These are phyloP conservation scores for Synchytrium microbalum DNA, from an alignment of 371 early-diverging fungal species.

Conservation along the genomic window DNA sequence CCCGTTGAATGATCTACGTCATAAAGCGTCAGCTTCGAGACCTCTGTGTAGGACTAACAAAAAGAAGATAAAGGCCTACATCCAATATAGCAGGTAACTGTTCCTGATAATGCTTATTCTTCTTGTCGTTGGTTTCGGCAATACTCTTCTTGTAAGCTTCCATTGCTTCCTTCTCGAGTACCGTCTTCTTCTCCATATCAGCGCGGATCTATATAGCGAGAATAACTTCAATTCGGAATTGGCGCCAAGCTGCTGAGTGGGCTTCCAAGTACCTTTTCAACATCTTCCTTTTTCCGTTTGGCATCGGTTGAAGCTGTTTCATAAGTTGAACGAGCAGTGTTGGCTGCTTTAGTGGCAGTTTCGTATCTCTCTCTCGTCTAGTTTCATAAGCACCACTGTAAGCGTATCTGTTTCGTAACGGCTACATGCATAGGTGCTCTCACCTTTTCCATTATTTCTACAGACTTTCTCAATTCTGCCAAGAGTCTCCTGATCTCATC, in stretches of 20 bases:
- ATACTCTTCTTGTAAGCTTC: slow-evolving; percentile 28
- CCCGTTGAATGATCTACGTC: slow-evolving; percentile 23
- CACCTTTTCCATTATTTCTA: slow-evolving; percentile 26
- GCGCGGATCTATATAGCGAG: slow-evolving; percentile 12
- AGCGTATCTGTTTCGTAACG: too few species aligned
- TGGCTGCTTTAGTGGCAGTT: slow-evolving; percentile 25
- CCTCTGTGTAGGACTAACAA: neutral
- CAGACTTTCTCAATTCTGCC: slow-evolving; percentile 24
- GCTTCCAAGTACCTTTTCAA: slow-evolving; percentile 19
- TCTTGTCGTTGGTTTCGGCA: slow-evolving; percentile 28
- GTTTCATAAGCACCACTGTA: too few species aligned
- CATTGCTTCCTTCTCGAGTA: slow-evolving; percentile 21
- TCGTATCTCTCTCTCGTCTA: slow-evolving; percentile 29
- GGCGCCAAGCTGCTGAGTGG: neutral
- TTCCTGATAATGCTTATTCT: slow-evolving; percentile 21
- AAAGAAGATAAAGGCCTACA: slow-evolving; percentile 21
- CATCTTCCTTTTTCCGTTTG: slow-evolving; percentile 29
- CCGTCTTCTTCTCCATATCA: slow-evolving; percentile 32
- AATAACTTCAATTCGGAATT: neutral
- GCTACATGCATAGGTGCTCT: too few species aligned
- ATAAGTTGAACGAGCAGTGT: slow-evolving; percentile 19
- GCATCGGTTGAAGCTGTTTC: slow-evolving; percentile 23
- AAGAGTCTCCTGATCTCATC: slow-evolving; percentile 29
- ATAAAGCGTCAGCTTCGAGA: slow-evolving; percentile 1
- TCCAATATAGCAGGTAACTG: slow-evolving; percentile 24